Conservation (phyloP, 73 alveolate genomes). For the Breviolum minutum region DNA sequence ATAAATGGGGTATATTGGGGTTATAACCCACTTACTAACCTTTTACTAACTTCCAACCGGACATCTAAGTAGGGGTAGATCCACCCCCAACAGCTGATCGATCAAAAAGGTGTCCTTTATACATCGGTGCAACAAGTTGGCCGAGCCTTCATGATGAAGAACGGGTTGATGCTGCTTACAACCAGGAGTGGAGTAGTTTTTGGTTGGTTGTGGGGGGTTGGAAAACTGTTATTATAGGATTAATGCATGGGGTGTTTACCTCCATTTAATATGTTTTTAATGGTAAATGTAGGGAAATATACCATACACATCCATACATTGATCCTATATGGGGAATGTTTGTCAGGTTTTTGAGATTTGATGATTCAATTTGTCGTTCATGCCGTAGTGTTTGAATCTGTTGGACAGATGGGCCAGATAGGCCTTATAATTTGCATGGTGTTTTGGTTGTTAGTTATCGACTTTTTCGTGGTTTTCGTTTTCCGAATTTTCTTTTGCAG, state of each 20-base stretch:
- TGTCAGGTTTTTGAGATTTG: not conserved
- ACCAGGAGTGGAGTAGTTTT: constrained; percentile 69
- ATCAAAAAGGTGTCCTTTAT: constrained; percentile 44
- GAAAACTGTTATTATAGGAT: not conserved
- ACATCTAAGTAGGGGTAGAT: too few species aligned
- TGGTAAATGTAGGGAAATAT: not conserved
- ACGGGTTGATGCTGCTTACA: constrained; percentile 88
- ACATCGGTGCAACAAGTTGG: constrained; percentile 67
- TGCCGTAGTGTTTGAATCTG: too few species aligned
- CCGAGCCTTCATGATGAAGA: constrained; percentile 15
- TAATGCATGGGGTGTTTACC: too few species aligned
- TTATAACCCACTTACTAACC: too few species aligned
- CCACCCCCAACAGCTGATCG: too few species aligned
- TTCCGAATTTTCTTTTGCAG: not conserved
- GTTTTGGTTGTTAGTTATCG: too few species aligned
- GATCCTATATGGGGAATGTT: not conserved
- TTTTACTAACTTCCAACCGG: too few species aligned
- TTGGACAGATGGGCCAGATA: too few species aligned
- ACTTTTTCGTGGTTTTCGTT: not conserved
- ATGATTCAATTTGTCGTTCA: too few species aligned
- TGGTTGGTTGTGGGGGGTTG: not conserved
- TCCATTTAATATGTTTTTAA: too few species aligned
- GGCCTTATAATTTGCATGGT: too few species aligned
- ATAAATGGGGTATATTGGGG: too few species aligned
- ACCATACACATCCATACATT: not conserved